Percentiles rank a stretch among this genome's conserved stretches.
Conservation (phyloP, 768 basidiomycete genomes). For the Suillus spraguei region DNA sequence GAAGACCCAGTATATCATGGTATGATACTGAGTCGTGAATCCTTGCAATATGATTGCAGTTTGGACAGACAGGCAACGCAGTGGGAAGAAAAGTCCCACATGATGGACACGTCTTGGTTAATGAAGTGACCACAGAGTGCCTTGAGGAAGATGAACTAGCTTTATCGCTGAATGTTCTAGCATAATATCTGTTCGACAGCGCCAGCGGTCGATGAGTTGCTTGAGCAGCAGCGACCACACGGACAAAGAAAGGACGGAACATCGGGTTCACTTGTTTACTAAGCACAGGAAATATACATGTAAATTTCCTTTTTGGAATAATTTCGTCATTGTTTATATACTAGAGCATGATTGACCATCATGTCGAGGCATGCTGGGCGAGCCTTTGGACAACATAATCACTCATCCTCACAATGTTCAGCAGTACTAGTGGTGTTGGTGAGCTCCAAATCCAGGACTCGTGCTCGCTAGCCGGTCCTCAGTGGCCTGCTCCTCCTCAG, state of each 20-base stretch:
- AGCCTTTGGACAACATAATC: neutral
- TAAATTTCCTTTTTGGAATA: neutral
- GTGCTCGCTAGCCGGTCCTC: neutral
- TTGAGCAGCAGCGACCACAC: neutral
- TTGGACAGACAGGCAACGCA: constrained; percentile 70
- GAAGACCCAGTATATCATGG: constrained; percentile 70
- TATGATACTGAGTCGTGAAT: constrained; percentile 58
- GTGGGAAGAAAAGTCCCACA: constrained; percentile 65
- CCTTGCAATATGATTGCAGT: constrained; percentile 68
- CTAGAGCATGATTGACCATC: neutral
- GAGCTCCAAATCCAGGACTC: neutral
- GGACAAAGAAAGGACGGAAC: constrained; percentile 6
- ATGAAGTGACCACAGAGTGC: constrained; percentile 11
- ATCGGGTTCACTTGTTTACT: constrained; percentile 8
- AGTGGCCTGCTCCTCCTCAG: constrained; percentile 38
- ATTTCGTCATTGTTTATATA: constrained; percentile 3
- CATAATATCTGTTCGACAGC: neutral
- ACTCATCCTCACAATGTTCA: constrained; percentile 8
- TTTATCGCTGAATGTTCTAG: neutral
- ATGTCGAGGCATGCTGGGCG: neutral
- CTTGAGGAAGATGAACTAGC: neutral
- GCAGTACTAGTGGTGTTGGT: neutral
- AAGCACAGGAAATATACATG: neutral
- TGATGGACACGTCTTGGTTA: constrained; percentile 50
- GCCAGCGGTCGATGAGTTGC: neutral